Base-by-base conservation (phyloP, 768 basidiomycete species). In the Pleurotus eryngii region DNA sequence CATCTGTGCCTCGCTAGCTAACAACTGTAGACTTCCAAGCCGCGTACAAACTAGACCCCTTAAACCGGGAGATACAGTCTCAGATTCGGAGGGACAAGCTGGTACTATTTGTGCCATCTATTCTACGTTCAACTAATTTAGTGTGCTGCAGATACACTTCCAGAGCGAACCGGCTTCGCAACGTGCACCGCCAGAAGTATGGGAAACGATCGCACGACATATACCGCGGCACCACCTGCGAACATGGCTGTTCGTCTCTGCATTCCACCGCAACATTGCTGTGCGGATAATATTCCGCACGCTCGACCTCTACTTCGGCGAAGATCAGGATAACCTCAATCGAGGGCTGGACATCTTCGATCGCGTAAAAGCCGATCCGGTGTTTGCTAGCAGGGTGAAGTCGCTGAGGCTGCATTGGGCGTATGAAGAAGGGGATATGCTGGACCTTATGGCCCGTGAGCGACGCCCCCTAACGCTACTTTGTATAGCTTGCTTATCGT, bases 311-410 rank as follows among this genome's bases (percentile, higher is more conserved):
- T 84, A 86, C 65, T 84, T 89, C 60, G 82, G 84, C 39, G 84
- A 86, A 59, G 85, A 86, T 59, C 74, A 76, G 56, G 84, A 85
- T 39, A 81, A 80, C 58, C 71, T 84, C 30, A 82, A 83, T 55
- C 76, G 84, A 5, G 83, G 83, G 0, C 68, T 87, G 27, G 87
- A 87, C 63, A 81, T 89, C 49, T 84, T 87, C 59, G 85, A 87
- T 66, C 72, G 83, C 17, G 85, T 81, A 43, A 87, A 85, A 68
- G 74, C 70, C 1, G 87, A 89, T 62, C 76, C 81, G 1, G 68
- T 76, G 3, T 87, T 89, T 65, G 85, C 85, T 4, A 76, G 76
- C 55, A 73, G 77, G 9, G 79, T 89, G 35, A 84, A 83, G 63
- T 76, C 77, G 9, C 72, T 89, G 26, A 71, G 85, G 27, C 66